phyloP scores from a whole-genome alignment of 169 alveolate genomes.

The Plasmodium inui region DNA sequence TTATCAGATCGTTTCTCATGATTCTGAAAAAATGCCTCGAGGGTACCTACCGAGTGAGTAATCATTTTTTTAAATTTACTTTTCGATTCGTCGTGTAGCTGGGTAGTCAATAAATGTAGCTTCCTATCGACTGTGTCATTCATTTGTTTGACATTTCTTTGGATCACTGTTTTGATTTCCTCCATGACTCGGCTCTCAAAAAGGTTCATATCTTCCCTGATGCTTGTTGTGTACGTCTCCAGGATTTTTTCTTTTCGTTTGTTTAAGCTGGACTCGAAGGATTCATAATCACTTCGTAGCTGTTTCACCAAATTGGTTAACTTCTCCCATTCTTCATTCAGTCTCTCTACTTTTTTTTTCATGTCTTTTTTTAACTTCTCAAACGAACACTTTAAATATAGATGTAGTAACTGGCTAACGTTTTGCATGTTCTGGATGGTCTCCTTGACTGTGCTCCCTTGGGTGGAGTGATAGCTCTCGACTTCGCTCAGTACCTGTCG shows the following conservation, averaged over 20 bases:
- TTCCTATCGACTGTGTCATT: background rate
- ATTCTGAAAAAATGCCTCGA: background rate
- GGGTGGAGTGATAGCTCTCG: background rate
- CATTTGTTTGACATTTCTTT: background rate
- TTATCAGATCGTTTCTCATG: background rate
- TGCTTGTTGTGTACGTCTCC: background rate
- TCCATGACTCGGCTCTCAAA: constrained; percentile 12
- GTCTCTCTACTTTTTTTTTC: background rate
- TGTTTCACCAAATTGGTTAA: background rate
- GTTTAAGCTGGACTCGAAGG: background rate
- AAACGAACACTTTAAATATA: background rate
- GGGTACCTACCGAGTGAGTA: background rate
- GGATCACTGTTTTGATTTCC: constrained; percentile 11
- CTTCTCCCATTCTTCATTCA: background rate
- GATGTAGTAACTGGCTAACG: constrained; percentile 9
- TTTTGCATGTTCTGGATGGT: constrained; percentile 10
- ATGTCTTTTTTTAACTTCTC: constrained; percentile 6
- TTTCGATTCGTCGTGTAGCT: background rate
- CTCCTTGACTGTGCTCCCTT: background rate
- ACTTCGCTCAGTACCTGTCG: background rate
- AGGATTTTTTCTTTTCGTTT: background rate
- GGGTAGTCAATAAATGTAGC: background rate
- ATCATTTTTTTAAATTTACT: constrained; percentile 4
- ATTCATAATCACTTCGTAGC: constrained; percentile 6
- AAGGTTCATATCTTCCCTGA: constrained; percentile 15